These are phyloP conservation scores for Linderina pennispora DNA, from an alignment of 192 early-diverging fungal genomes.

Conservation along the genomic window DNA sequence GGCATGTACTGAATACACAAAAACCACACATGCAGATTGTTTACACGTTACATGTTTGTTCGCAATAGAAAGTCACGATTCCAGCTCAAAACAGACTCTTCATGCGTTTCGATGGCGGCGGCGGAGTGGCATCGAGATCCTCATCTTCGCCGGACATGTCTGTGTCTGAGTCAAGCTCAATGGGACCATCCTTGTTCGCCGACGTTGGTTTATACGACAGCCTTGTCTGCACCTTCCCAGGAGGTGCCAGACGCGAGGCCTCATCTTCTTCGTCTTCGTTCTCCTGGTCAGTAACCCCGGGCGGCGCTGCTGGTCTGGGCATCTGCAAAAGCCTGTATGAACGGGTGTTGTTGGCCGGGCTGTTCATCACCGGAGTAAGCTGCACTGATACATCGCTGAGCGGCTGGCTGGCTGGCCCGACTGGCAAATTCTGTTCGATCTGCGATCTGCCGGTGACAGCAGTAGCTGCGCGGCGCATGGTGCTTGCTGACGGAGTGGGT, in stretches of 20 bases:
- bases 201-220: constrained; percentile 10
- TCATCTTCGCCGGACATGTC: constrained; percentile 27
- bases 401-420: too few relatives aligned
- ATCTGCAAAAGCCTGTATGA: constrained; percentile 36
- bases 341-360: not conserved
- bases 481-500: not conserved
- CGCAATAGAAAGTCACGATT: not conserved
- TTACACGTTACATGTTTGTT: not conserved
- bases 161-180: not conserved
- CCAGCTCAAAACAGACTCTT: not conserved
- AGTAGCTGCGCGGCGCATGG: not conserved
- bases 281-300: constrained; percentile 34
- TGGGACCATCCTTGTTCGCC: not conserved
- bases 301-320: constrained; percentile 37
- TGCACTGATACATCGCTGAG: too few relatives aligned
- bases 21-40: not conserved
- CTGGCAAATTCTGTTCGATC: too few relatives aligned
- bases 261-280: not conserved
- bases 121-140: constrained; percentile 40
- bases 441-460: not conserved
- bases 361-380: not conserved
- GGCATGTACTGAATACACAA: too few relatives aligned
- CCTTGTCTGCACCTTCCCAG: constrained; percentile 29
- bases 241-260: constrained; percentile 9
- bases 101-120: constrained; percentile 33